phyloP scores from a whole-genome alignment of 176 grass and related monocot species.

The Zea luxurians region DNA sequence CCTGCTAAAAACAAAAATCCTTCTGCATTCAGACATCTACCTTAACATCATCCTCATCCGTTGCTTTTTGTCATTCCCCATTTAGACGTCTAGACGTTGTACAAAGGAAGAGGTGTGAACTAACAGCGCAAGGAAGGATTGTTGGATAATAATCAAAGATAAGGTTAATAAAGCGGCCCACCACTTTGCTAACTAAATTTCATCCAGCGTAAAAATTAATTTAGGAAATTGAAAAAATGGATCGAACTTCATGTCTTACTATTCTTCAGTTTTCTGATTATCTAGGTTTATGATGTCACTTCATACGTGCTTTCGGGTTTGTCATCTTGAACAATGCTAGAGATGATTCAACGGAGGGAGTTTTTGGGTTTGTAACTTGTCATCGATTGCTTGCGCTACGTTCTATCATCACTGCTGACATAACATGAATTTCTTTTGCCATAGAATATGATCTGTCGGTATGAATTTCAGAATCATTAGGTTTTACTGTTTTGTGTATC shows the following conservation, averaged over 20 bases:
- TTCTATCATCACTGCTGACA: background rate
- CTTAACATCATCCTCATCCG: constrained; percentile 12
- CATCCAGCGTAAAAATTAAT: constrained; percentile 2
- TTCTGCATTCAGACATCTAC: constrained; percentile 33
- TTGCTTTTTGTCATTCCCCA: constrained; percentile 30
- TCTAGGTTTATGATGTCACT: constrained; percentile 81
- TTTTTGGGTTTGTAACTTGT: constrained; percentile 62
- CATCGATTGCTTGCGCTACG: background rate
- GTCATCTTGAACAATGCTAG: constrained; percentile 89
- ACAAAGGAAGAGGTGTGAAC: constrained; percentile 64
- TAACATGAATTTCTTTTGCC: background rate
- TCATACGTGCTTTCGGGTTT: constrained; percentile 76
- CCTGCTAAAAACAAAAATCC: too few species aligned
- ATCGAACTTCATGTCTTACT: constrained; percentile 6
- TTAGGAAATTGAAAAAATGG: background rate
- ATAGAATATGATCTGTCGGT: background rate
- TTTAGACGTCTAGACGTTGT: constrained; percentile 45
- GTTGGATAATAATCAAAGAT: constrained; percentile 85
- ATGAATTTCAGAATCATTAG: background rate
- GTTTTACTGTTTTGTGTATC: constrained; percentile 13
- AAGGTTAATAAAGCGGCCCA: constrained; percentile 45
- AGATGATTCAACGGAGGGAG: constrained; percentile 66
- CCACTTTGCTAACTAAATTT: background rate
- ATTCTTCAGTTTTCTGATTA: constrained; percentile 8
- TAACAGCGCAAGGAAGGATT: constrained; percentile 82